These are phyloP conservation scores for Paraglomus brasilianum DNA, from an alignment of 192 early-diverging fungal genomes.

Conservation along the genomic window DNA sequence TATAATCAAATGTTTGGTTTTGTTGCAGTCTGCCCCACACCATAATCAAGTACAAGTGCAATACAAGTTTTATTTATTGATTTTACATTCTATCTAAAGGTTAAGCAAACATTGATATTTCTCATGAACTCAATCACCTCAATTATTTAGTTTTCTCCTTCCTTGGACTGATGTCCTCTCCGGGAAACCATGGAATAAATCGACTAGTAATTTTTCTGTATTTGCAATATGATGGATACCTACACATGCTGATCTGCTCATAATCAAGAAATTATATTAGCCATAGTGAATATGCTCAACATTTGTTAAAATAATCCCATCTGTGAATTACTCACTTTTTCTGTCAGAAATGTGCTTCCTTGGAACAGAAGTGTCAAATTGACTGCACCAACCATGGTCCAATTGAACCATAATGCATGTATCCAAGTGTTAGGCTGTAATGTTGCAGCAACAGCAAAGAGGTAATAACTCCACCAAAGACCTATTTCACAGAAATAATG, in stretches of 20 bases:
- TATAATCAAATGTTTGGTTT: too few species aligned
- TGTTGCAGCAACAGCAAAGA: slow-evolving; percentile 56
- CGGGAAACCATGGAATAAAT: slow-evolving; percentile 16
- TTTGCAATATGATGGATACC: slow-evolving; percentile 1
- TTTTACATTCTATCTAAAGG: too few species aligned
- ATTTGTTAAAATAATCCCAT: too few species aligned
- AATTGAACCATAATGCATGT: slow-evolving; percentile 39
- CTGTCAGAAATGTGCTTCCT: slow-evolving; percentile 59
- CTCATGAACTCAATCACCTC: too few species aligned
- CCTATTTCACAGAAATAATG: slow-evolving; percentile 82
- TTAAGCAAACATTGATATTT: too few species aligned
- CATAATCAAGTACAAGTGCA: too few species aligned
- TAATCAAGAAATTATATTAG: too few species aligned
- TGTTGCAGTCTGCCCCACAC: too few species aligned
- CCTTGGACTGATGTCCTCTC: background rate
- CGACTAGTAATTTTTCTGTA: slow-evolving; percentile 8
- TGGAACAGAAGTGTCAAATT: slow-evolving; percentile 70
- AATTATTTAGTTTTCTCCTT: too few species aligned
- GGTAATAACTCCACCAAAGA: slow-evolving; percentile 61
- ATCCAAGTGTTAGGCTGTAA: slow-evolving; percentile 30
- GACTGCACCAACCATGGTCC: slow-evolving; percentile 48
- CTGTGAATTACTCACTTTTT: slow-evolving; percentile 45
- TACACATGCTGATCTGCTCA: background rate
- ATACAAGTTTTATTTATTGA: too few species aligned
- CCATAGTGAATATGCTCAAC: too few species aligned